phyloP scores from a whole-genome alignment of 345 rosid genomes.

The Lenwebbia sp. region DNA sequence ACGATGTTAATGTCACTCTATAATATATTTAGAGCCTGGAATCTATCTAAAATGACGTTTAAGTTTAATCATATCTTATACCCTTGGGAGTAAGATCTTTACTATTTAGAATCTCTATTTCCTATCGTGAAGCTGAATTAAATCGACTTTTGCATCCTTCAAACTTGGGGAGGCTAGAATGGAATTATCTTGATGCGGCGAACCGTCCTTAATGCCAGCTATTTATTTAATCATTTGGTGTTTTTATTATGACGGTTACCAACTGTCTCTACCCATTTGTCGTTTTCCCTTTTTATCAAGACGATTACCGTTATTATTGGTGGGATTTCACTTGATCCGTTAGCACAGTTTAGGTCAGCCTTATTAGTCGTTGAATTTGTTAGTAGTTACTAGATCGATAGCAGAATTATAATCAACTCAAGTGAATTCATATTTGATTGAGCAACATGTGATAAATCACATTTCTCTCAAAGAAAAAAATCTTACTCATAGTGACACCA shows the following conservation, averaged over 20 bases:
- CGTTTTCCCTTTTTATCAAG: not conserved
- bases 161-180: not conserved
- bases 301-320: not conserved
- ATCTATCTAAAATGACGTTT: not conserved
- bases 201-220: not conserved
- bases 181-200: not conserved
- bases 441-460: not conserved
- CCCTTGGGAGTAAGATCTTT: not conserved
- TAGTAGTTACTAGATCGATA: not conserved
- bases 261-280: not conserved
- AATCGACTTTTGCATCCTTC: not conserved
- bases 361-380: not conserved
- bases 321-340: not conserved
- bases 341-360: not conserved
- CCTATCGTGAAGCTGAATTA: not conserved
- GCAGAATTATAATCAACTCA: not conserved
- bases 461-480: not conserved
- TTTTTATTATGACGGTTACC: not conserved
- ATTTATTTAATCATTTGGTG: not conserved
- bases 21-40: not conserved
- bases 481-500: not conserved
- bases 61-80: too few relatives aligned
- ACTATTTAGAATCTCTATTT: not conserved
- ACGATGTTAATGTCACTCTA: too few relatives aligned
- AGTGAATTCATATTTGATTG: not conserved